Conservation (phyloP, 202 grass and related monocot genomes). For the Panicum hallii region DNA sequence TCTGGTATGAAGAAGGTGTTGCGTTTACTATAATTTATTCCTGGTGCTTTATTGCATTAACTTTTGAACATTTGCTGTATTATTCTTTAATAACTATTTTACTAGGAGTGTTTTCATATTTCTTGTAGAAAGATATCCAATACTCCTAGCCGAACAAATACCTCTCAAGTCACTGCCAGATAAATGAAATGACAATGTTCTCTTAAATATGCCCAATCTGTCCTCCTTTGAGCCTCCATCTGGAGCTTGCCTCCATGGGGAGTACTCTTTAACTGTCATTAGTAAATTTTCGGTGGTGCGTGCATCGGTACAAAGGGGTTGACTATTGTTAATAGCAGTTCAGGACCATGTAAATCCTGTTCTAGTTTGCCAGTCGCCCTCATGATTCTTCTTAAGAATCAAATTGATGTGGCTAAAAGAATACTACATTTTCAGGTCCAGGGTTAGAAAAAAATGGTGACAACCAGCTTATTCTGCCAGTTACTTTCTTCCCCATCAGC, state of each 20-base stretch:
- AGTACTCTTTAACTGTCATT: neutral
- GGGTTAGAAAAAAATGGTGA: neutral
- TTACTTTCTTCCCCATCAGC: neutral
- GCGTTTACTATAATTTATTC: constrained; percentile 8
- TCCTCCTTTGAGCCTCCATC: neutral
- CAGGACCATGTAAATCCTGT: neutral
- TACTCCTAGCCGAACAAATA: neutral
- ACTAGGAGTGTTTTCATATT: neutral
- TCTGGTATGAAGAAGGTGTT: neutral
- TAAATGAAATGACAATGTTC: neutral
- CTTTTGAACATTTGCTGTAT: neutral
- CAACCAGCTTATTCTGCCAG: neutral
- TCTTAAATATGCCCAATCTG: neutral
- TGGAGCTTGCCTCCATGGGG: neutral
- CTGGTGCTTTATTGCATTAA: neutral
- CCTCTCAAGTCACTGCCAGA: neutral
- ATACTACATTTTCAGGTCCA: neutral
- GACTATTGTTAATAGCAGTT: neutral
- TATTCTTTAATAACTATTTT: neutral
- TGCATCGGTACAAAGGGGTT: neutral
- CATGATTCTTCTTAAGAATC: neutral
- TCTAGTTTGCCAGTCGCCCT: neutral
- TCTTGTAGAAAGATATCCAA: neutral
- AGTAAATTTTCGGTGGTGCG: neutral
- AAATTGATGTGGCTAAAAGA: neutral